Conservation (phyloP, 2,329 filamentous ascomycete genomes). For the Metarhizium humberi region DNA sequence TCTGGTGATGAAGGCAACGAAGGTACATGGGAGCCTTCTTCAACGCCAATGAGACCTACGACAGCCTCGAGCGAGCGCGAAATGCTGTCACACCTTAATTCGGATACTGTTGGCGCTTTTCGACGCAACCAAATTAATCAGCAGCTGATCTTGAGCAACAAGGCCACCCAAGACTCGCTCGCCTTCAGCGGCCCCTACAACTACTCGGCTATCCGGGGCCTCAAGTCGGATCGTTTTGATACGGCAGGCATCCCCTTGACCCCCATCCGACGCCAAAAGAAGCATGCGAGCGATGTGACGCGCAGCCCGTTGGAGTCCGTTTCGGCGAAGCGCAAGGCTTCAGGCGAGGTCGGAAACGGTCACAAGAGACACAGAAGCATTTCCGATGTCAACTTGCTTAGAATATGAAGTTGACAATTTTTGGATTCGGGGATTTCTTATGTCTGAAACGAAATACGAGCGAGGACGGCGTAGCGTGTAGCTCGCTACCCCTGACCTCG, state of each 20-base stretch:
- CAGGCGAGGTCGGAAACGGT: conserved; percentile 27
- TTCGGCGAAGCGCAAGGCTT: conserved; percentile 47
- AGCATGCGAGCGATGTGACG: conserved; percentile 30
- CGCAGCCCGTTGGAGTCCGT: conserved; percentile 40
- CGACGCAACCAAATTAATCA: conserved; percentile 58
- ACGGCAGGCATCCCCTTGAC: conserved; percentile 61
- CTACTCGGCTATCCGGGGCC: conserved; percentile 50
- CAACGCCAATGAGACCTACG: conserved; percentile 42
- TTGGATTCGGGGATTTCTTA: not conserved
- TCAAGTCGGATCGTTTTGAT: conserved; percentile 56
- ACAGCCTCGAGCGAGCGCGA: conserved; percentile 39
- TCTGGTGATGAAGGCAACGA: conserved; percentile 51
- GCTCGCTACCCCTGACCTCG: conserved; percentile 34
- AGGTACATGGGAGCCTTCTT: conserved; percentile 37
- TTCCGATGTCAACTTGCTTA: conserved; percentile 43
- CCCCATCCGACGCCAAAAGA: conserved; percentile 52
- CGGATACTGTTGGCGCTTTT: conserved; percentile 68
- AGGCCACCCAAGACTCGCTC: conserved; percentile 53
- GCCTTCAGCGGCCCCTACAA: conserved; percentile 52
- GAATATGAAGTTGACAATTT: conserved; percentile 24
- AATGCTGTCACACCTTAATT: conserved; percentile 49
- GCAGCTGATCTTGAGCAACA: conserved; percentile 49
- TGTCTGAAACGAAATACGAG: conserved; percentile 21
- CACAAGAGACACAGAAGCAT: conserved; percentile 53
- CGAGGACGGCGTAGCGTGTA: conserved; percentile 34